phyloP scores from a whole-genome alignment of 176 grass and related monocot genomes.

The Aegilops speltoides region DNA sequence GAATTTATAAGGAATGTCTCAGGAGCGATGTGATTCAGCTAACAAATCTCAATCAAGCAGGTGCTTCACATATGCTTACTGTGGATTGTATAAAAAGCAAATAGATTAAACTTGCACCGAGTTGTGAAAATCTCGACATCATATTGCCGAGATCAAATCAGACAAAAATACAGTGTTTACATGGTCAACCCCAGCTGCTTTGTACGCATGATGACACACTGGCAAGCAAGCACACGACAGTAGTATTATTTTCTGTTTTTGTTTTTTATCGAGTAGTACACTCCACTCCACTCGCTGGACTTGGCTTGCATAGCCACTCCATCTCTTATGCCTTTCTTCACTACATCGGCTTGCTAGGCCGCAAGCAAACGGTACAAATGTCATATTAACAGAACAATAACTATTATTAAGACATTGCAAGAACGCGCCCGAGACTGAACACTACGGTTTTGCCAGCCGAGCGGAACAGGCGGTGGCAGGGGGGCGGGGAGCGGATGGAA shows the following conservation, averaged over 20 bases:
- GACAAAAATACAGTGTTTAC: background rate
- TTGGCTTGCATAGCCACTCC: background rate
- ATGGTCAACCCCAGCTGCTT: background rate
- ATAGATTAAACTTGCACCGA: background rate
- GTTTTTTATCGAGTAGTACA: no score
- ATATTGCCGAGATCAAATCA: background rate
- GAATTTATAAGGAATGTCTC: no score
- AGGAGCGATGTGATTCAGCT: background rate
- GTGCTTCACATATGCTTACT: background rate
- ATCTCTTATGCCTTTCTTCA: background rate
- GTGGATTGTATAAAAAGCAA: background rate
- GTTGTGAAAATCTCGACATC: no score
- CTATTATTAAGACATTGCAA: no score
- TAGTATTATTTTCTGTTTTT: no score
- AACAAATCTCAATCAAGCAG: background rate
- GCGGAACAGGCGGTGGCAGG: accelerated
- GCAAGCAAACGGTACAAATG: background rate
- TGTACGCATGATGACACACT: background rate
- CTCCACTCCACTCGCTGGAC: no score
- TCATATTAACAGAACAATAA: background rate
- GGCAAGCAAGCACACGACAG: no score
- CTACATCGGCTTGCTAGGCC: background rate
- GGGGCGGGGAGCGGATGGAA: background rate
- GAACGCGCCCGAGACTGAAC: no score
- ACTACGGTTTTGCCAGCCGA: no score